Conservation (phyloP, 495 filamentous ascomycete genomes). For the Podospora pseudoanserina region DNA sequence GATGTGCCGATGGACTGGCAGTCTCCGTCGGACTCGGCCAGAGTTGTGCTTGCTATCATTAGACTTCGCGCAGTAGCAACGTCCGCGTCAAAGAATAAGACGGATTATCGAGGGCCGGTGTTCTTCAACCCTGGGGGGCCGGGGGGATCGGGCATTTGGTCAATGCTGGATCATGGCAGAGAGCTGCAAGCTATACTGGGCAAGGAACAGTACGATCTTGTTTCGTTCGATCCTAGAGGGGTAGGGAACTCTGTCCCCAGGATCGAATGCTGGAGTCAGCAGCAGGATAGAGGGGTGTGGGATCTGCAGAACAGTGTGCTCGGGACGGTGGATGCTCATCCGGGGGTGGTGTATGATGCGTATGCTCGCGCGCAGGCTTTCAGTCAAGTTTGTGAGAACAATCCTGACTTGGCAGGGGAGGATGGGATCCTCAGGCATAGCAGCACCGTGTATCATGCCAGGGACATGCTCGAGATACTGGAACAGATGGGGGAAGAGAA, state of each 20-base stretch:
- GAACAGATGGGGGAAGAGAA: slow-evolving; percentile 37
- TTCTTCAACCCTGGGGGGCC: slow-evolving; percentile 55
- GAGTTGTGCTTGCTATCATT: slow-evolving; percentile 43
- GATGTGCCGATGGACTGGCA: slow-evolving; percentile 51
- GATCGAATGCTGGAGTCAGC: slow-evolving; percentile 40
- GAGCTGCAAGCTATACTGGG: slow-evolving; percentile 47
- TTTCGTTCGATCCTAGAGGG: slow-evolving; percentile 51
- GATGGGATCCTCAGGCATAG: slow-evolving; percentile 35
- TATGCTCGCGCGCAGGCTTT: slow-evolving; percentile 38
- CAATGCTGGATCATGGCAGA: slow-evolving; percentile 34
- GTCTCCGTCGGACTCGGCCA: slow-evolving; percentile 33
- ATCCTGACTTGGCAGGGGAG: slow-evolving; percentile 17
- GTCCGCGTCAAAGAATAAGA: slow-evolving; percentile 7
- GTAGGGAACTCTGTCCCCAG: slow-evolving; percentile 42
- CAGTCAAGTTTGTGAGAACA: slow-evolving; percentile 35
- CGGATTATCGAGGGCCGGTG: slow-evolving; percentile 43
- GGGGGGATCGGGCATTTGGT: slow-evolving; percentile 46
- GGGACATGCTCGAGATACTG: slow-evolving; percentile 43
- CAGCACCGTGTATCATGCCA: slow-evolving; percentile 39
- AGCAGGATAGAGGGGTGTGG: slow-evolving; percentile 37
- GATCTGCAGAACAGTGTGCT: slow-evolving; percentile 29
- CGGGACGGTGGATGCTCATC: slow-evolving; percentile 40
- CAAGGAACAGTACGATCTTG: slow-evolving; percentile 42
- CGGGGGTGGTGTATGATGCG: slow-evolving; percentile 39
- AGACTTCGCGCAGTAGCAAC: slow-evolving; percentile 44